Evolutionary conservation across 1,139 yeast species (phyloP), one percentile per base, ranked within the genome.

Genomic region (Zygotorulaspora mrakii): DNA sequence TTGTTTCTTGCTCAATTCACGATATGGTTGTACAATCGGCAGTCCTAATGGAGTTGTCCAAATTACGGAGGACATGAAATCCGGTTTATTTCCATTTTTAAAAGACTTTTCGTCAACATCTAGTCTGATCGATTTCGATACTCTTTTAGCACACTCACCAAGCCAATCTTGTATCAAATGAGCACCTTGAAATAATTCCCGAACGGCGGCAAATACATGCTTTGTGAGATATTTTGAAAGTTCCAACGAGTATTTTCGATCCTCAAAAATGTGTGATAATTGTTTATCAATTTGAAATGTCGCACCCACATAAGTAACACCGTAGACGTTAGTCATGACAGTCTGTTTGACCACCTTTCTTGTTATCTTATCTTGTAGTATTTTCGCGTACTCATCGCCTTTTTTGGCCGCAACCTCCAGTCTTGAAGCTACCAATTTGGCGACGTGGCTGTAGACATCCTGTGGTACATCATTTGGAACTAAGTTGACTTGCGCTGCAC

Each of bases 251-350:
- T 58, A 53, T 12, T 60, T 63, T 13, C 53, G 71, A 53, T 65
- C 67, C 43, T 62, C 69, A 52, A 70, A 75, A 44, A 66, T 62
- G 43, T 63, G 68, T 28, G 63, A 69, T 31, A 79, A 63, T 60
- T 83, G 86, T 52, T 79, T 82, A 44, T 74, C 74, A 54, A 91
- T 87, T 67, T 91, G 99, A 3, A 80, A 82, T 18, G 87, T 76
- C 0, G 97, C 98, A 13, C 99, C 99, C 47, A 87, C 76, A 61
- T 77, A 87, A 0, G 99, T 91, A 9, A 91, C 99, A 53, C 99
- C 99, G 60, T 94, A 91, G 31, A 91, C 99, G 55, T 88, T 89
- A 1, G 99, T 91, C 99, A 91, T 91, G 21, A 91, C 98, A 0
- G 98, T 87, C 64, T 91, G 97, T 62, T 91, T 91, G 35, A 91